These are phyloP conservation scores for Phyllosticta ampelicida DNA, from an alignment of 2,329 filamentous ascomycete genomes.

Conservation along the genomic window DNA sequence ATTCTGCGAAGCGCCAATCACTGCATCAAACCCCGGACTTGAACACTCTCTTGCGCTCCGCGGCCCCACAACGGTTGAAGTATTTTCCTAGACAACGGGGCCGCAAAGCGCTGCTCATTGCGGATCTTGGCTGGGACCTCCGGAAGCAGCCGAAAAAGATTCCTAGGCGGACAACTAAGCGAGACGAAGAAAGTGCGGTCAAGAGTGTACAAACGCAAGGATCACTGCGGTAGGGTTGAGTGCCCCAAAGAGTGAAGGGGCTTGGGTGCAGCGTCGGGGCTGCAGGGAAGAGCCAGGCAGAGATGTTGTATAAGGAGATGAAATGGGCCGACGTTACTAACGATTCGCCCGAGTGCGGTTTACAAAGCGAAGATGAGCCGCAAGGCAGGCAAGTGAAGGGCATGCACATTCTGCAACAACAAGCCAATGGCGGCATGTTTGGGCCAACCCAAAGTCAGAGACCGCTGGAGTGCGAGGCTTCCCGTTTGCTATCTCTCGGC, in stretches of 20 bases:
- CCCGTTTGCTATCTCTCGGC: not conserved
- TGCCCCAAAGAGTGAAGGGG: not conserved
- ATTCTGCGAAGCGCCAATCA: not conserved
- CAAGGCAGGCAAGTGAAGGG: not conserved
- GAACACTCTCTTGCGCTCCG: not conserved
- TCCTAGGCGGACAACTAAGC: not conserved
- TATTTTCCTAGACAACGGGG: not conserved
- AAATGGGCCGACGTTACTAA: not conserved
- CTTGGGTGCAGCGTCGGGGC: not conserved
- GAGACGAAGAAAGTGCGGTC: not conserved
- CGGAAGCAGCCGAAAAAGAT: constrained; percentile 28
- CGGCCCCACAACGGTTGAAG: not conserved
- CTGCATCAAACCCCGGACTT: not conserved
- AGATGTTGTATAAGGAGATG: not conserved
- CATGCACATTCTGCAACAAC: not conserved
- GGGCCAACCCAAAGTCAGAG: not conserved
- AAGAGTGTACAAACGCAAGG: not conserved
- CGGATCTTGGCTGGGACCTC: constrained; percentile 33
- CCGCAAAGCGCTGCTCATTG: constrained; percentile 24
- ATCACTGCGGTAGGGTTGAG: not conserved
- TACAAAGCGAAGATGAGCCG: not conserved
- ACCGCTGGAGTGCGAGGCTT: not conserved
- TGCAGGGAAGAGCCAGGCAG: not conserved
- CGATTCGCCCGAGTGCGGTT: not conserved
- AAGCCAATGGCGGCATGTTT: not conserved